These are phyloP conservation scores for Yamadazyma diddensiae DNA, from an alignment of 1,139 yeast species.

Conservation along the genomic window DNA sequence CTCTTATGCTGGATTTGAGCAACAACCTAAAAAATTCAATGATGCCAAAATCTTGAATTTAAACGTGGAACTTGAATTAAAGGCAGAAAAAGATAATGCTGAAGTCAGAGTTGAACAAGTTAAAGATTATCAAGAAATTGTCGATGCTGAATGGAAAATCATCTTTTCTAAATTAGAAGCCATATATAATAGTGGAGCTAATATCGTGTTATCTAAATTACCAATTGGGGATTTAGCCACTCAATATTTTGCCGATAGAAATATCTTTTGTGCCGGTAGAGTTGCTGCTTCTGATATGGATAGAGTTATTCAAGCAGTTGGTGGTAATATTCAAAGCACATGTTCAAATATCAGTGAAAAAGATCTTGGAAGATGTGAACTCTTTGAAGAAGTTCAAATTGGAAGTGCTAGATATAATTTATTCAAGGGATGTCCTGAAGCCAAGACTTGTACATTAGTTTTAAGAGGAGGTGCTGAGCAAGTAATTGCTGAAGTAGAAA, in stretches of 20 bases:
- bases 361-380: constrained; percentile 83
- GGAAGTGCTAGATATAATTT: constrained; percentile 94
- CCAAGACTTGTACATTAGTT: constrained; percentile 89
- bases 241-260: constrained; percentile 94
- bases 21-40: constrained; percentile 83
- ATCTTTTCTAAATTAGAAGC: constrained; percentile 83
- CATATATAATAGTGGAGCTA: constrained; percentile 82
- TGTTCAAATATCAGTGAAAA: constrained; percentile 66
- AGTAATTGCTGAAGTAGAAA: constrained; percentile 96
- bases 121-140: constrained; percentile 90
- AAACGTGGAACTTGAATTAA: constrained; percentile 91
- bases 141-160: constrained; percentile 98
- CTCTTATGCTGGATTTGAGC: constrained; percentile 97
- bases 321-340: constrained; percentile 88
- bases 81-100: constrained; percentile 99
- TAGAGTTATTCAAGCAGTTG: constrained; percentile 90
- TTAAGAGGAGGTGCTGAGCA: constrained; percentile 98
- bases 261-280: constrained; percentile 97
- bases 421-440: constrained; percentile 88
- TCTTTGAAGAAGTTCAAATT: constrained; percentile 89
- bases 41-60: constrained; percentile 82
- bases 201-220: constrained; percentile 86
- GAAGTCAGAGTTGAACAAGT: constrained; percentile 96
- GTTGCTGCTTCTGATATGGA: constrained; percentile 87
- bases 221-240: constrained; percentile 99